These are phyloP conservation scores for Aspergillus niger DNA, from an alignment of 2,329 filamentous ascomycete genomes.

Conservation along the genomic window DNA sequence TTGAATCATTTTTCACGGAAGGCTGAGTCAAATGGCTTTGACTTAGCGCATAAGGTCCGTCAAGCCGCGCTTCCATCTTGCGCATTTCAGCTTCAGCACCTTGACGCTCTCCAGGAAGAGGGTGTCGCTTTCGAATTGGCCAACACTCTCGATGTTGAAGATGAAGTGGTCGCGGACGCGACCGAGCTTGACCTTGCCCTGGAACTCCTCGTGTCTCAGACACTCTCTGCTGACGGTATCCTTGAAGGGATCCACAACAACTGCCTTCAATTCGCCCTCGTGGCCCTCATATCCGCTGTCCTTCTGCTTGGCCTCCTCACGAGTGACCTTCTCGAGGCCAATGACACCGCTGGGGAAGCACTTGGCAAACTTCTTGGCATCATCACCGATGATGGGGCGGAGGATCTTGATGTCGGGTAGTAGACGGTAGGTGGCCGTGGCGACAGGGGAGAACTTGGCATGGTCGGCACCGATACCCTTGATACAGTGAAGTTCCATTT, in stretches of 20 bases:
- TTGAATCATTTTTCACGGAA: conserved; percentile 11
- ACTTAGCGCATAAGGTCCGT: conserved; percentile 44
- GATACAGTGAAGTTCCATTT: conserved; percentile 87
- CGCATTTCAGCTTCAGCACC: conserved; percentile 81
- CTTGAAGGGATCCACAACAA: conserved; percentile 83
- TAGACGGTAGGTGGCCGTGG: conserved; percentile 89
- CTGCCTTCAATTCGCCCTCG: conserved; percentile 80
- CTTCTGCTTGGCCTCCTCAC: conserved; percentile 61
- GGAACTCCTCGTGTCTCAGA: conserved; percentile 86
- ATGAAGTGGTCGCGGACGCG: conserved; percentile 94
- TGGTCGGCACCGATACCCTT: conserved; percentile 94
- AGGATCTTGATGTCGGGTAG: conserved; percentile 84
- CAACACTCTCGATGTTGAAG: conserved; percentile 90
- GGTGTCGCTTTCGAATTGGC: conserved; percentile 91
- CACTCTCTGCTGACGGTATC: conserved; percentile 95
- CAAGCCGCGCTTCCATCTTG: conserved; percentile 48
- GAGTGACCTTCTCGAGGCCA: conserved; percentile 70
- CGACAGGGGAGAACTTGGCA: conserved; percentile 95
- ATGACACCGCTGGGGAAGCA: conserved; percentile 94
- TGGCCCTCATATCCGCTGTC: conserved; percentile 71
- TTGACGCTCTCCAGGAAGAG: conserved; percentile 89
- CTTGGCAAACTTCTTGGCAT: conserved; percentile 83
- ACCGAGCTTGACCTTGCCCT: conserved; percentile 92
- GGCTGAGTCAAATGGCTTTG: conserved; percentile 10
- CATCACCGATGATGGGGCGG: conserved; percentile 78